Percentiles rank a stretch among this genome's conserved stretches.
phyloP scores from a whole-genome alignment of 2,329 filamentous ascomycete species.

The Fusarium sp. region DNA sequence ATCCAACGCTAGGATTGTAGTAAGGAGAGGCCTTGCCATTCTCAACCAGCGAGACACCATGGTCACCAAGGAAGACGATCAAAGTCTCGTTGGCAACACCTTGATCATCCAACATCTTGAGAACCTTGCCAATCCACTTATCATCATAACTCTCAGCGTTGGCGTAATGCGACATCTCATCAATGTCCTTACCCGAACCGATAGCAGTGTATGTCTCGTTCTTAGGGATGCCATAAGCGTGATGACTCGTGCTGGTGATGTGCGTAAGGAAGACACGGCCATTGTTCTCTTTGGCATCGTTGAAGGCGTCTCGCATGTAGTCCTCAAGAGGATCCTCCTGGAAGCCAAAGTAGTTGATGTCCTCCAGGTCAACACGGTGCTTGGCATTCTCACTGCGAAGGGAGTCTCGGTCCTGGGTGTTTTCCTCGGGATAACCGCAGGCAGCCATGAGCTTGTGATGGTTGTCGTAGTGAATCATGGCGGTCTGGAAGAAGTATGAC shows the following conservation, averaged over 20 bases:
- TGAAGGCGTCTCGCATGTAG: constrained; percentile 50
- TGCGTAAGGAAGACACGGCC: constrained; percentile 51
- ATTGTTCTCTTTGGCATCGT: constrained; percentile 45
- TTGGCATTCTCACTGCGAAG: constrained; percentile 46
- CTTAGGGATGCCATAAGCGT: constrained; percentile 47
- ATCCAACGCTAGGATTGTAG: constrained; percentile 49
- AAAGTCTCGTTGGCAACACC: constrained; percentile 51
- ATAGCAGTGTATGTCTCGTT: constrained; percentile 42
- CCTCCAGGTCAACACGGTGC: constrained; percentile 47
- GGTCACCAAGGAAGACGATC: constrained; percentile 49
- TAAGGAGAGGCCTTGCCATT: constrained; percentile 48
- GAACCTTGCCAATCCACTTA: constrained; percentile 47
- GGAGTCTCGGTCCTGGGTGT: constrained; percentile 47
- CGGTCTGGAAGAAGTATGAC: constrained; percentile 50
- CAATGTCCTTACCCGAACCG: constrained; percentile 36
- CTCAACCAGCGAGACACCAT: constrained; percentile 50
- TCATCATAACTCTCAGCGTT: constrained; percentile 50
- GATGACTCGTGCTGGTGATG: constrained; percentile 52
- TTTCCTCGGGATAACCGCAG: constrained; percentile 47
- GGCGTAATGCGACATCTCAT: constrained; percentile 48
- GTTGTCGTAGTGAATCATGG: constrained; percentile 51
- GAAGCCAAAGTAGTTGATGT: constrained; percentile 53
- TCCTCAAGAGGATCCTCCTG: constrained; percentile 48
- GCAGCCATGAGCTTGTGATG: constrained; percentile 48
- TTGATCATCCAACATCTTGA: constrained; percentile 48